phyloP scores from a whole-genome alignment of 106 monocot genomes.

The Platanthera guangdongensis region DNA sequence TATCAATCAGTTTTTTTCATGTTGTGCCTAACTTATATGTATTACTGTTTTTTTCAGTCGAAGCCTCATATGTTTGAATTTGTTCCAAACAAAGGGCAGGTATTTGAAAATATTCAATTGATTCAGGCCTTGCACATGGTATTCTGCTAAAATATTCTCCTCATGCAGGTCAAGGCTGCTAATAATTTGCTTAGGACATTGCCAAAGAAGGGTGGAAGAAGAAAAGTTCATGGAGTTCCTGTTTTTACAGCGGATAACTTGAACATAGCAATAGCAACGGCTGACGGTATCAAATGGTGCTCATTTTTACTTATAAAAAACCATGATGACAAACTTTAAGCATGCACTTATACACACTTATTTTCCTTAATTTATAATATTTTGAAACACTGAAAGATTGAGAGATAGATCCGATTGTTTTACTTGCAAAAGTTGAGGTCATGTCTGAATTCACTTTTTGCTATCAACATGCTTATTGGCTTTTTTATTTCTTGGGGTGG shows the following conservation, averaged over 20 bases:
- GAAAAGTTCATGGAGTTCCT: conserved; percentile 82
- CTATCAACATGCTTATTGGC: too few species aligned
- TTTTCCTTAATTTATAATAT: too few species aligned
- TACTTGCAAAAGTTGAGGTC: too few species aligned
- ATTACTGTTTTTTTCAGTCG: conserved; percentile 49
- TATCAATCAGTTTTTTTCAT: background rate
- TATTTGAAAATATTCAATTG: conserved; percentile 7
- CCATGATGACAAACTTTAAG: conserved; percentile 1
- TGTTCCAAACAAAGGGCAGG: conserved; percentile 91
- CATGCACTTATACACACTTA: background rate
- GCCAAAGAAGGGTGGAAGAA: conserved; percentile 34
- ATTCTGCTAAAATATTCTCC: background rate
- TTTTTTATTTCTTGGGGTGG: too few species aligned
- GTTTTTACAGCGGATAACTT: conserved; percentile 89
- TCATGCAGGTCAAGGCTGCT: conserved; percentile 75
- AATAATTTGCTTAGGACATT: conserved; percentile 64
- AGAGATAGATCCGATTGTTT: too few species aligned
- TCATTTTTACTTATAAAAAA: conserved; percentile 5
- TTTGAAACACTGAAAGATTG: too few species aligned
- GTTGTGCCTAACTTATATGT: background rate
- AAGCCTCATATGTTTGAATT: conserved; percentile 92
- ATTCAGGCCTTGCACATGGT: conserved; percentile 9
- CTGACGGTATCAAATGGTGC: conserved; percentile 91
- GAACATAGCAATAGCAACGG: conserved; percentile 92
- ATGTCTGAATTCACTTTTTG: too few species aligned